Percentiles rank a stretch among this genome's conserved stretches.
These are phyloP conservation scores for Crotalaria pallida DNA, from an alignment of 306 rosid genomes.

Conservation along the genomic window DNA sequence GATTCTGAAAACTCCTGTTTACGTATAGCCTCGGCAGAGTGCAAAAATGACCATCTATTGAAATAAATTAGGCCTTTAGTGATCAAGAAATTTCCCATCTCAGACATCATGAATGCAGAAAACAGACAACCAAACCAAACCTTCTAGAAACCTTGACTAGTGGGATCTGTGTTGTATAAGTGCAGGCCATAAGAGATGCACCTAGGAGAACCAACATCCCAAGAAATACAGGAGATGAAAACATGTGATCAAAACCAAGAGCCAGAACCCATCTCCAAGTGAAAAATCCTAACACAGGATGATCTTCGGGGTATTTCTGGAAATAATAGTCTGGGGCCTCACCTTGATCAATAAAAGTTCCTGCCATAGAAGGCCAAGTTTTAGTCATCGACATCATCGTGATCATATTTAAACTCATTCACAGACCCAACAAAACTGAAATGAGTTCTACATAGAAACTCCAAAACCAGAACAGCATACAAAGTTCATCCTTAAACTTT, in stretches of 20 bases:
- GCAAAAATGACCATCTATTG: slow-evolving; percentile 75
- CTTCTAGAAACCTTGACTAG: slow-evolving; percentile 88
- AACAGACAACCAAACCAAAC: slow-evolving; percentile 32
- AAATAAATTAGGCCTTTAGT: slow-evolving; percentile 22
- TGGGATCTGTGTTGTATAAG: slow-evolving; percentile 92
- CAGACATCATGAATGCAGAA: slow-evolving; percentile 6
- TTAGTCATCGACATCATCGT: background rate
- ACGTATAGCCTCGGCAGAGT: slow-evolving; percentile 64
- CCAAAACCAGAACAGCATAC: slow-evolving; percentile 2
- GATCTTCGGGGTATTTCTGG: slow-evolving; percentile 75
- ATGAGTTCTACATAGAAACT: background rate
- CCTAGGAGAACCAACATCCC: slow-evolving; percentile 66
- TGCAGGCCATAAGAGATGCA: slow-evolving; percentile 90
- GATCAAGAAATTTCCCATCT: background rate
- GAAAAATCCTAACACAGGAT: slow-evolving; percentile 77
- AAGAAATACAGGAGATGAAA: slow-evolving; percentile 72
- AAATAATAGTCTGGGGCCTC: slow-evolving; percentile 74
- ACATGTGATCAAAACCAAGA: slow-evolving; percentile 95
- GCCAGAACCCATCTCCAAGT: slow-evolving; percentile 96
- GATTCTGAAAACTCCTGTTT: slow-evolving; percentile 83
- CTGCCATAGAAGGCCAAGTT: slow-evolving; percentile 38
- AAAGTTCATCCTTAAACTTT: slow-evolving; percentile 1
- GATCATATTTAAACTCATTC: slow-evolving; percentile 8
- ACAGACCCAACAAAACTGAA: background rate
- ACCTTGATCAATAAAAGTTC: slow-evolving; percentile 89